These are phyloP conservation scores for Saccharomyces kudriavzevii DNA, from an alignment of 805 yeast genomes.

Conservation along the genomic window DNA sequence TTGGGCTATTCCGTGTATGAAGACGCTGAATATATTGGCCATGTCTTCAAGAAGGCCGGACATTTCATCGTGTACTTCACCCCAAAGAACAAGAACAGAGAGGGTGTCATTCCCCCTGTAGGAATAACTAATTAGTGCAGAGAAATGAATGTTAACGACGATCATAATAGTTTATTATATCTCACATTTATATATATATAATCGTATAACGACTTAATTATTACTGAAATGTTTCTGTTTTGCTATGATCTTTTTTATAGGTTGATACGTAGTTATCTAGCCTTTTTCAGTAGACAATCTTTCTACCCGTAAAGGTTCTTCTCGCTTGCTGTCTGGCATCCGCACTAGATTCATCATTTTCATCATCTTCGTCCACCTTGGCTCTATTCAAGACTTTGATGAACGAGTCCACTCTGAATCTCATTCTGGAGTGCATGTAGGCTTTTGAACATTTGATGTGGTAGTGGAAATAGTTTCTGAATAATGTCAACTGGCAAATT, in stretches of 20 bases:
- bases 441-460: constrained; percentile 98
- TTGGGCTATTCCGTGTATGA: constrained; percentile 23
- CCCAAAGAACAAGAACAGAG: constrained; percentile 5
- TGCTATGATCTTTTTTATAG: not conserved
- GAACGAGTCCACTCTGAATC: constrained; percentile 88
- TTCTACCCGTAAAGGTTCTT: constrained; percentile 31
- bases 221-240: not conserved
- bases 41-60: constrained; percentile 18
- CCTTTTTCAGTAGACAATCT: constrained; percentile 23
- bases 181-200: not conserved
- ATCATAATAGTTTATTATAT: not conserved
- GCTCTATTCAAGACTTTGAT: constrained; percentile 94
- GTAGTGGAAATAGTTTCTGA: constrained; percentile 95
- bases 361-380: constrained; percentile 80
- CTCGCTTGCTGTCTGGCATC: constrained; percentile 14
- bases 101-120: not conserved
- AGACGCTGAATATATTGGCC: constrained; percentile 14
- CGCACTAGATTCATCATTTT: constrained; percentile 9
- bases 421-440: constrained; percentile 96
- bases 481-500: constrained; percentile 82
- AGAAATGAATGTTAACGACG: not conserved
- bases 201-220: not conserved
- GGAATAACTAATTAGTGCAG: constrained; percentile 1
- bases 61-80: constrained; percentile 12
- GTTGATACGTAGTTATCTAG: not conserved